Evolutionary conservation across 2,329 filamentous ascomycete species (phyloP).

Genomic region (Emergomyces pasteurianus): DNA sequence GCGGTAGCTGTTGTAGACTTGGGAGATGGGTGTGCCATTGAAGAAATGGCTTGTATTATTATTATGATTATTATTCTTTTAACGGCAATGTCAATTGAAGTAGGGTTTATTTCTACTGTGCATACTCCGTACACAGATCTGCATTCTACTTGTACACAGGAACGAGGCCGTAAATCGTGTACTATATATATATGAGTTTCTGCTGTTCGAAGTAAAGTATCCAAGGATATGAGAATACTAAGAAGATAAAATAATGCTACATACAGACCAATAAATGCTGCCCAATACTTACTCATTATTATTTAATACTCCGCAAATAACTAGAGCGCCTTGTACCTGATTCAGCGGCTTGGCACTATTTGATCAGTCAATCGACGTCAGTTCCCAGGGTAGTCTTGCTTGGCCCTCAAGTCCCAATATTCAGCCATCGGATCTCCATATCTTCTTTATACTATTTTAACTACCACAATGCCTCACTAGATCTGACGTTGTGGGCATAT

Average conservation of each 20-base stretch:
- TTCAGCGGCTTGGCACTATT: background rate
- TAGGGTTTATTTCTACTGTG: too few relatives aligned
- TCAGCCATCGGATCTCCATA: background rate
- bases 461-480: background rate
- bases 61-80: background rate
- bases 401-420: background rate
- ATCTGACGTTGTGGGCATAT: background rate
- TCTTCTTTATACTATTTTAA: background rate
- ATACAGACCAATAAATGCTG: too few relatives aligned
- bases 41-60: background rate
- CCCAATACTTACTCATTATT: too few relatives aligned
- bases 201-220: too few relatives aligned
- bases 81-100: background rate
- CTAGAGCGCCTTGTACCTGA: too few relatives aligned
- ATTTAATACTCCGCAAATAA: too few relatives aligned
- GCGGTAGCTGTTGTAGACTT: slow-evolving; percentile 1
- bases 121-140: too few relatives aligned
- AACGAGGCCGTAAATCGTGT: too few relatives aligned
- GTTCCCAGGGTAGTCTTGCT: background rate
- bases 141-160: too few relatives aligned
- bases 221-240: too few relatives aligned
- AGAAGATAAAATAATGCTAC: too few relatives aligned
- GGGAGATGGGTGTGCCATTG: background rate
- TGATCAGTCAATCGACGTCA: background rate
- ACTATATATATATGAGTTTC: too few relatives aligned